Evolutionary conservation across 192 early-diverging fungal genomes (phyloP).

Genomic region (Backusella parvicylindrica): DNA sequence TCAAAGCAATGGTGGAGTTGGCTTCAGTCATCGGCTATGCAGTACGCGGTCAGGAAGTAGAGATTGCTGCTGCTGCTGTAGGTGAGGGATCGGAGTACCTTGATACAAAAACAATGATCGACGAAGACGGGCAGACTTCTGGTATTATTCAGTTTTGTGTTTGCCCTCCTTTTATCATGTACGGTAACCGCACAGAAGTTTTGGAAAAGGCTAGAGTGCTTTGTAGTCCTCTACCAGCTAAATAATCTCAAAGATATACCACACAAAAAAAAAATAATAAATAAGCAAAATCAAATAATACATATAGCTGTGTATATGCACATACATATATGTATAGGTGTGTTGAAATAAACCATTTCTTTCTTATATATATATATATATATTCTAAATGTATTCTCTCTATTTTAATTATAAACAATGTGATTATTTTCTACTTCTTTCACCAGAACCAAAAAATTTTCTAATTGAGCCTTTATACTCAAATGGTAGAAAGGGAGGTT

Average conservation of each 20-base stretch:
- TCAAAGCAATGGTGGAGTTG: constrained; percentile 22
- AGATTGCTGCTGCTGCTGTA: constrained; percentile 29
- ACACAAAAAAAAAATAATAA: neutral
- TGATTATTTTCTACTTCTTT: constrained; percentile 9
- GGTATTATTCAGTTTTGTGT: constrained; percentile 33
- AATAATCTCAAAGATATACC: neutral
- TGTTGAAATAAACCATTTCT: neutral
- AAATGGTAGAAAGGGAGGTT: constrained; percentile 60
- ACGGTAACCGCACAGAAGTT: neutral
- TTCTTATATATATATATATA: neutral
- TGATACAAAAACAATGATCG: constrained; percentile 27
- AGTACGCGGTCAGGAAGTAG: constrained; percentile 36
- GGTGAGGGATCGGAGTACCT: constrained; percentile 13
- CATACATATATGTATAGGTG: neutral
- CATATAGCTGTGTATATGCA: neutral
- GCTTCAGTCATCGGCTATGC: constrained; percentile 20
- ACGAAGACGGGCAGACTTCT: constrained; percentile 28
- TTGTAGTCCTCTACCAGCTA: constrained; percentile 1
- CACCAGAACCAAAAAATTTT: constrained; percentile 34
- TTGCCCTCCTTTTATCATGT: constrained; percentile 31
- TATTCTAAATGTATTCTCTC: neutral
- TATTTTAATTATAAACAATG: neutral
- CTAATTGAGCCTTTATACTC: constrained; percentile 47
- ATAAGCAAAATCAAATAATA: neutral
- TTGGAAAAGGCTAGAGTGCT: constrained; percentile 32